Percentiles rank a stretch among this genome's conserved stretches.
phyloP scores from a whole-genome alignment of 1,284 basidiomycete species.

The Wolfiporia cocos region DNA sequence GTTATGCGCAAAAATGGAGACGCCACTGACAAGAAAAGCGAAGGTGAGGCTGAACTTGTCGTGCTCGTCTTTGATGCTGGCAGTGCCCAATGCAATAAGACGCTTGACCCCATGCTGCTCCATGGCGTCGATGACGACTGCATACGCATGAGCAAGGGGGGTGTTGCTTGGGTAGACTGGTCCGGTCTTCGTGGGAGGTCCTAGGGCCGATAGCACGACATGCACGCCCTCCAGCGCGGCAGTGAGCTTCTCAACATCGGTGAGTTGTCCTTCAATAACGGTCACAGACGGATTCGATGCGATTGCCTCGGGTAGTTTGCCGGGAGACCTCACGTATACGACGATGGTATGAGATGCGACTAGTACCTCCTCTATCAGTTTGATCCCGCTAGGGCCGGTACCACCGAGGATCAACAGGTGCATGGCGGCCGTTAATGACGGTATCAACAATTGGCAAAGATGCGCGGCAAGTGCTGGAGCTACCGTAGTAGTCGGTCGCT shows the following conservation, averaged over 20 bases:
- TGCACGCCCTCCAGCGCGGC: constrained; percentile 51
- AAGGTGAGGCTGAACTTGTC: constrained; percentile 51
- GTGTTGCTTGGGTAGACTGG: constrained; percentile 37
- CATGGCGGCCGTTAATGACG: constrained; percentile 13
- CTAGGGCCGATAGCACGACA: constrained; percentile 59
- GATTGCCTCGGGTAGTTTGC: constrained; percentile 52
- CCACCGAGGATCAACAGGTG: constrained; percentile 38
- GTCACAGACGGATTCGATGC: constrained; percentile 36
- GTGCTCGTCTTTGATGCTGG: constrained; percentile 52
- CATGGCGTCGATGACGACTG: constrained; percentile 49
- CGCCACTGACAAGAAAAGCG: constrained; percentile 33
- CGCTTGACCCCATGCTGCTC: constrained; percentile 42
- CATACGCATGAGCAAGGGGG: constrained; percentile 57
- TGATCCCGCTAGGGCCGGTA: constrained; percentile 53
- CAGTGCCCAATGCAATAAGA: constrained; percentile 58
- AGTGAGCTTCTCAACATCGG: constrained; percentile 40
- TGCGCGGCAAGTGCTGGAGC: too few species aligned
- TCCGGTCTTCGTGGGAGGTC: too few species aligned
- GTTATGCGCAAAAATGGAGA: constrained; percentile 30
- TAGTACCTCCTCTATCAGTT: constrained; percentile 49
- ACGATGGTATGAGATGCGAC: constrained; percentile 39
- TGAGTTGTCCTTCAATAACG: constrained; percentile 49
- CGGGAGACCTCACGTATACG: constrained; percentile 53
- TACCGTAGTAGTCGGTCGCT: too few species aligned
- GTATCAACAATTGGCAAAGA: too few species aligned